These are phyloP conservation scores for Choricystis sp. DNA, from an alignment of 139 green algal genomes.

Conservation along the genomic window DNA sequence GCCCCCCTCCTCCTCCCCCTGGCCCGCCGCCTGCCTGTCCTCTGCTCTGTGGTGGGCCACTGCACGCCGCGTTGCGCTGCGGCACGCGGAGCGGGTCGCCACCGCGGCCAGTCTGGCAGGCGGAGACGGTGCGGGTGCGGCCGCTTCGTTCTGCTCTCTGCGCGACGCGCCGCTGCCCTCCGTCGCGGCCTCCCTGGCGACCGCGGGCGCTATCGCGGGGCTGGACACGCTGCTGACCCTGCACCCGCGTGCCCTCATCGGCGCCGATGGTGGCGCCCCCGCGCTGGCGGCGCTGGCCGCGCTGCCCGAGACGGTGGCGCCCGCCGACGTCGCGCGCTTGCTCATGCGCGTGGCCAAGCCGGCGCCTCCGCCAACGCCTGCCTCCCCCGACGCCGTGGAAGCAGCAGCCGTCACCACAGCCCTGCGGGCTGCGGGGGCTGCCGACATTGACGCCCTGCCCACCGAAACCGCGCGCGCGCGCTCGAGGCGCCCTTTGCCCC, in stretches of 20 bases:
- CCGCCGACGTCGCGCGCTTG: slow-evolving; percentile 3
- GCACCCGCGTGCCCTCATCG: slow-evolving; percentile 6
- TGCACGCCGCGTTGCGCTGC: neutral
- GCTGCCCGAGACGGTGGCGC: slow-evolving; percentile 11
- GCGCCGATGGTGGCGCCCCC: neutral
- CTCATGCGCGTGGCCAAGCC: slow-evolving; percentile 4
- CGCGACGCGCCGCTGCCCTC: neutral
- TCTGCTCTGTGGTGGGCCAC: neutral
- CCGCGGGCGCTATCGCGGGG: neutral
- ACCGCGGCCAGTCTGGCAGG: too few relatives aligned
- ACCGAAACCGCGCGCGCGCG: slow-evolving; percentile 7
- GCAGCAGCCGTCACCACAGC: neutral
- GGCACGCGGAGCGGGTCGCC: neutral
- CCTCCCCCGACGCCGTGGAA: slow-evolving; percentile 11
- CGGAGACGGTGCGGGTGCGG: neutral
- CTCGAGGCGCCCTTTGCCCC: slow-evolving; percentile 4
- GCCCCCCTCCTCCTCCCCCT: neutral
- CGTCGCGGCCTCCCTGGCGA: slow-evolving; percentile 1
- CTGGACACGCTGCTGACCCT: slow-evolving; percentile 8
- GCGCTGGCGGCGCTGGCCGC: slow-evolving; percentile 9
- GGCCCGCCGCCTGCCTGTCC: too few relatives aligned
- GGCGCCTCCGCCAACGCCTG: slow-evolving; percentile 1
- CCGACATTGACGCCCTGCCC: slow-evolving; percentile 4
- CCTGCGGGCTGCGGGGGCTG: neutral
- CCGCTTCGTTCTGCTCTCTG: slow-evolving; percentile 2